Evolutionary conservation across 2,329 filamentous ascomycete genomes (phyloP), one percentile per base, ranked within the genome.

Genomic region (Thelonectria blattea): DNA sequence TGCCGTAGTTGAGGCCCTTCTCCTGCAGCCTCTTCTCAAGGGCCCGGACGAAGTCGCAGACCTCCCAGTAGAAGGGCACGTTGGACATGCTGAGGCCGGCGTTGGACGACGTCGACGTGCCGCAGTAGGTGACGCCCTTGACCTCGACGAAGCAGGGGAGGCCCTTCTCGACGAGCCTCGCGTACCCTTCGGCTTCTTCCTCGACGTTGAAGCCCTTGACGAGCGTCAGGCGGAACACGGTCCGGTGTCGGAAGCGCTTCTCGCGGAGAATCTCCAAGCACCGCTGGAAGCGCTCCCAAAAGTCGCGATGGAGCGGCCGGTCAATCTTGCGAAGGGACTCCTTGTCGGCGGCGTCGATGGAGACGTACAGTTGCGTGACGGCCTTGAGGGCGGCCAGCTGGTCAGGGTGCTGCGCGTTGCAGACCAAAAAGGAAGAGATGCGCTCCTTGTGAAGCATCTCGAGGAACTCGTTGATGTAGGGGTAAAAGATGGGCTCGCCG

Each of bases 141-240:
- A 98, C 85, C 80, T 98, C 94, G 50, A 98, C 88, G 73, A 98
- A 97, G 75, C 92, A 94, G 0, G 94, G 94, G 20, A 97, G 82
- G 0, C 91, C 93, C 66, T 88, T 88, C 72, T 93, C 91, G 17
- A 98, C 91, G 1, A 98, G 87, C 71, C 92, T 88, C 0, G 94
- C 94, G 72, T 99, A 98, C 5, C 94, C 94, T 65, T 89, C 85
- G 6, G 89, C 92, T 76, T 97, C 95, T 68, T 97, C 93, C 22
- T 97, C 94, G 65, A 98, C 88, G 74, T 99, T 98, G 85, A 99
- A 98, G 3, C 93, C 94, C 79, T 98, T 98, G 73, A 98, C 95
- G 2, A 99, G 88, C 0, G 94, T 98, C 3, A 98, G 84, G 2
- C 95, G 88, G 82, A 96, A 98, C 4, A 98, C 95, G 6, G 95